Evolutionary conservation across 371 early-diverging fungal species (phyloP), one percentile per base, ranked within the genome.

Genomic region (Batrachochytrium dendrobatidis): DNA sequence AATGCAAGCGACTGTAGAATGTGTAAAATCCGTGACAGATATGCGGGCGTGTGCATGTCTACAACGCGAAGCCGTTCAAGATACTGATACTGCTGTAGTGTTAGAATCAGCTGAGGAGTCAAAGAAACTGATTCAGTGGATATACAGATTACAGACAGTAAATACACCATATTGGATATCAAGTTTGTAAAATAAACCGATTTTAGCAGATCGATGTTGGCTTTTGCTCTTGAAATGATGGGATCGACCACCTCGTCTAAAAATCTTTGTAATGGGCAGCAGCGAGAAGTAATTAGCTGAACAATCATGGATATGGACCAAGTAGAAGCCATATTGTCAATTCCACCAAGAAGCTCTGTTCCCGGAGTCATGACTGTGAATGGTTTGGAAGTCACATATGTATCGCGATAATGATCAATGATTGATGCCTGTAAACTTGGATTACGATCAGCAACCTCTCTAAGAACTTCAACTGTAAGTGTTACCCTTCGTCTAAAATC

Each of bases 401-500:
- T n/a, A n/a, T 39, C 39, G 39, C 39, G 39, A n/a, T 15, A 39
- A 39, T 39, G 39, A n/a, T 39, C 39, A n/a, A n/a, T n/a, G 39
- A 39, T n/a, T n/a, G n/a, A 15, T 12, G 39, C 39, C 12, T 12
- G 39, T n/a, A 39, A 39, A 39, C 12, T 15, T n/a, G 12, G 15
- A n/a, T 39, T 39, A 15, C 39, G 39, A n/a, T 39, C 39, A n/a
- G 39, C 39, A 39, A 39, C 39, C 39, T 39, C 39, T 12, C 39
- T 12, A 12, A 39, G 39, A n/a, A 39, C n/a, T n/a, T 39, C 39
- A n/a, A 39, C 39, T n/a, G 39, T n/a, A 39, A 39, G 12, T n/a
- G 39, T n/a, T 15, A 39, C n/a, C 15, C 39, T 12, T 15, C 39
- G 39, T n/a, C 12, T 12, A 39, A 39, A 39, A 12, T 39, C 39